phyloP scores from a whole-genome alignment of 1,284 basidiomycete species.

The Volvariella surrecta region DNA sequence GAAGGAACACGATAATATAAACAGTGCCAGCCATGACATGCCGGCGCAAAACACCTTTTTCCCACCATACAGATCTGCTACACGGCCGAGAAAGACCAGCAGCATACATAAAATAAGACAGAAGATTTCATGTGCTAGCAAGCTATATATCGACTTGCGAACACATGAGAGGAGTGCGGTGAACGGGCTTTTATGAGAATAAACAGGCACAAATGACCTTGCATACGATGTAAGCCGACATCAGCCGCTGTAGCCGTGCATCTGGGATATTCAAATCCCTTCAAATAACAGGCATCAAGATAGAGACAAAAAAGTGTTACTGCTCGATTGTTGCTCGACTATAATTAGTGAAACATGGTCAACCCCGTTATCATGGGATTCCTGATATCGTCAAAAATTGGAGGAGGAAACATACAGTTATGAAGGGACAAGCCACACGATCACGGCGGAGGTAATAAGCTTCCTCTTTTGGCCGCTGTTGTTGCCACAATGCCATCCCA shows the following conservation, averaged over 20 bases:
- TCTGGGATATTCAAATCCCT: constrained; percentile 33
- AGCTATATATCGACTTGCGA: background rate
- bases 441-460: too few species aligned
- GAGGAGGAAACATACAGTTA: too few species aligned
- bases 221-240: constrained; percentile 26
- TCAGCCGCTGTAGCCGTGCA: constrained; percentile 50
- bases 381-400: too few species aligned
- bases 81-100: constrained; percentile 51
- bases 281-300: constrained; percentile 52
- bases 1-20: constrained; percentile 42
- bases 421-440: too few species aligned
- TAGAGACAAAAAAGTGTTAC: constrained; percentile 11
- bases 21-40: constrained; percentile 27
- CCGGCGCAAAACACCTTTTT: constrained; percentile 51
- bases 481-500: too few species aligned
- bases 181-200: background rate
- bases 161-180: background rate
- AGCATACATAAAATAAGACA: constrained; percentile 17
- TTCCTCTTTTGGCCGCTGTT: too few species aligned
- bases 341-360: too few species aligned
- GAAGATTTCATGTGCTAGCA: background rate
- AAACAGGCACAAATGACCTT: constrained; percentile 15
- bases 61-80: constrained; percentile 60
- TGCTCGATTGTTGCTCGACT: too few species aligned
- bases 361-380: too few species aligned